Base-by-base conservation (phyloP, 495 filamentous ascomycete species). In the Parmelia sp. region DNA sequence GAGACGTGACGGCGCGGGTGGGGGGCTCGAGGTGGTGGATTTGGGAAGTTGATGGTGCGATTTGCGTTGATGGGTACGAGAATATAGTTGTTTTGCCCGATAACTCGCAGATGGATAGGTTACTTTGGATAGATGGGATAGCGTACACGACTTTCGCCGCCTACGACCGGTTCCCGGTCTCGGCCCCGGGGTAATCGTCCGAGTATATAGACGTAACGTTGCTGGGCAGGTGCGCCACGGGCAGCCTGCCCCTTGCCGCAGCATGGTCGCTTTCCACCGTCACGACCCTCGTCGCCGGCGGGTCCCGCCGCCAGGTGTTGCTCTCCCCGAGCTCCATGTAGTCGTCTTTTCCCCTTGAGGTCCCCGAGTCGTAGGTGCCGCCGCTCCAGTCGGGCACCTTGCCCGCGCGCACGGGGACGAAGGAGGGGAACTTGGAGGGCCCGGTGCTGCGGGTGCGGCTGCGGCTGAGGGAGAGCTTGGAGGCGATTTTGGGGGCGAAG, bases 401-500 rank as follows among this genome's bases (percentile, higher is more conserved):
- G 49, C 15, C 4, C 17, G 49, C 27, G 14, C 49, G 49, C 25
- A 53, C 49, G 14, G 49, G 27, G 27, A 29, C 25, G 49, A 53
- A 53, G 27, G 27, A 7, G 2, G 49, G 14, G 49, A 8, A 23
- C 15, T 51, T 51, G 33, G 27, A 23, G 35, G 23, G 5, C 2
- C 19, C 35, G 23, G 39, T 25, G 57, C 36, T 29, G 40, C 36
- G 57, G 25, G 40, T 36, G 42, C 25, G 21, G 40, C 35, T 36
- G 35, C 40, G 60, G 27, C 10, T 49, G n/a, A 21, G 27, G 53
- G 29, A 23, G 27, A 45, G 21, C 25, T 56, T 56, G 60, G 19
- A 15, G 31, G 17, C 47, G 21, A 25, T 56, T 55, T 62, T 35
- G 21, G 58, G 62, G 15, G 57, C 33, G 25, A 63, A 33, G 9